Conservation (phyloP, 306 rosid species). For the Quercus variabilis region DNA sequence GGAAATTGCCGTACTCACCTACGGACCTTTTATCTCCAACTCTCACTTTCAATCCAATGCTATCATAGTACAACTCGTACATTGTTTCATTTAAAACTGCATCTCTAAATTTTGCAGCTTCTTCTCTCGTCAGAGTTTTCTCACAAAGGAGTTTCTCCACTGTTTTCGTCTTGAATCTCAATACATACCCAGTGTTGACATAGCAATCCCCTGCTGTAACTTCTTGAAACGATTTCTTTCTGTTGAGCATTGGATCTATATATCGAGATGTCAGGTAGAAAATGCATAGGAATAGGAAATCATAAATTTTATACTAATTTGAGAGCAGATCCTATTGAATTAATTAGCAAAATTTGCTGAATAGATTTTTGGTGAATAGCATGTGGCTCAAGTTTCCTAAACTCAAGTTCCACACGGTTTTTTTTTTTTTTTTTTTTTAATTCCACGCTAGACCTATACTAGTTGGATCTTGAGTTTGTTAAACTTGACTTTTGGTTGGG, state of each 20-base stretch:
- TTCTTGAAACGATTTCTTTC: conserved; percentile 3
- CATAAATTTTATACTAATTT: too few species aligned
- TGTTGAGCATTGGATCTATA: neutral
- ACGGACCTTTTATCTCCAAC: neutral
- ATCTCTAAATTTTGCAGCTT: conserved; percentile 1
- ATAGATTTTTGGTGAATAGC: too few species aligned
- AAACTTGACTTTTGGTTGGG: too few species aligned
- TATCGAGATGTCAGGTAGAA: too few species aligned
- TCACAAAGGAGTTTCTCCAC: neutral
- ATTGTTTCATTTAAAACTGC: neutral
- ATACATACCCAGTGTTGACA: conserved; percentile 17
- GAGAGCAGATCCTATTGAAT: too few species aligned
- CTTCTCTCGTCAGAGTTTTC: conserved; percentile 5
- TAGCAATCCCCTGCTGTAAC: conserved; percentile 15
- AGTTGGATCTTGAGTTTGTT: too few species aligned
- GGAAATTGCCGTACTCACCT: too few species aligned
- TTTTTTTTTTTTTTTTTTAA: too few species aligned
- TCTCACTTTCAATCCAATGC: neutral
- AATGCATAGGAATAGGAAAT: too few species aligned
- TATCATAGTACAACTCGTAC: conserved; percentile 6
- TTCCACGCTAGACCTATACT: too few species aligned
- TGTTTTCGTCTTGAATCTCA: conserved; percentile 3
- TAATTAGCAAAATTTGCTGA: too few species aligned
- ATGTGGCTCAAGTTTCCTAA: too few species aligned
- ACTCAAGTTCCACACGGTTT: fast-evolving